These are phyloP conservation scores for Ehretia macrophylla DNA, from an alignment of 257 asterid species.

Conservation along the genomic window DNA sequence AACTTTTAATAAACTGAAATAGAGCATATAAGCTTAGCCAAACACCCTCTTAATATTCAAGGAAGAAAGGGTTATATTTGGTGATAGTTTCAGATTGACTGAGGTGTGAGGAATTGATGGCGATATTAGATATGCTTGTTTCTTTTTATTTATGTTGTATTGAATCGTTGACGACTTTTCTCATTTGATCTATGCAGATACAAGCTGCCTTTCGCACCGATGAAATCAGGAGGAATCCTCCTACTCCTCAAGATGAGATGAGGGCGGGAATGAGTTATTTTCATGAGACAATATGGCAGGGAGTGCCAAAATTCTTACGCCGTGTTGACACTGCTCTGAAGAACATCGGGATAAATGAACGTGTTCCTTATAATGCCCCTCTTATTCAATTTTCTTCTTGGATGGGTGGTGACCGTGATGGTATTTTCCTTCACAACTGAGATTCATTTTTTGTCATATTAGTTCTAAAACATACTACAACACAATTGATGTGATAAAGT, in stretches of 20 bases:
- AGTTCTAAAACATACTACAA: too few relatives aligned
- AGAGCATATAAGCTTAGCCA: too few relatives aligned
- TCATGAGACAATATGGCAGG: constrained; percentile 96
- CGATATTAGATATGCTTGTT: not conserved
- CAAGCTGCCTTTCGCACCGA: constrained; percentile 99
- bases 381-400: constrained; percentile 92
- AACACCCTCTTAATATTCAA: too few relatives aligned
- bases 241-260: constrained; percentile 98
- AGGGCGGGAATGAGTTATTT: constrained; percentile 98
- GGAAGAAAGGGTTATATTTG: too few relatives aligned
- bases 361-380: constrained; percentile 93
- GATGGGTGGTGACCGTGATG: constrained; percentile 99
- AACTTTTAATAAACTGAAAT: too few relatives aligned
- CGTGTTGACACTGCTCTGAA: constrained; percentile 95
- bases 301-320: constrained; percentile 84
- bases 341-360: constrained; percentile 87
- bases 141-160: not conserved
- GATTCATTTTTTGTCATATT: not conserved
- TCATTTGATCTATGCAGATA: constrained; percentile 39
- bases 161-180: not conserved
- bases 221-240: constrained; percentile 91
- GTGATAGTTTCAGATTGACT: too few relatives aligned
- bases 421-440: constrained; percentile 26
- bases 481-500: too few relatives aligned
- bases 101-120: too few relatives aligned